These are phyloP conservation scores for Boletus sp. DNA, from an alignment of 768 basidiomycete genomes.

Conservation along the genomic window DNA sequence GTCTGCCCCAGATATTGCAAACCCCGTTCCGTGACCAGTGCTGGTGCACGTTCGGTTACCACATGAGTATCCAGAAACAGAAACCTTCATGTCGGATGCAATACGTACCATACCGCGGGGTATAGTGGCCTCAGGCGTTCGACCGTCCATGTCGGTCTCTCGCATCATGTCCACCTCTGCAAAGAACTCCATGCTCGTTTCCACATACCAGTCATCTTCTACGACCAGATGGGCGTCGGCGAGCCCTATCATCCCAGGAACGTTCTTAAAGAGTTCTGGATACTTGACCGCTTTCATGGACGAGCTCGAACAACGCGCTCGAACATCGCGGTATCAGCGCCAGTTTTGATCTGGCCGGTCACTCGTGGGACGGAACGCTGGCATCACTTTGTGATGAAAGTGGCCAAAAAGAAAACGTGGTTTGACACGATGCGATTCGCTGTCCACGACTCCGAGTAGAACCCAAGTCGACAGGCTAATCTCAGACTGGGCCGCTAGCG, in stretches of 20 bases:
- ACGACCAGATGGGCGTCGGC: slow-evolving; percentile 49
- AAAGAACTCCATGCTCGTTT: slow-evolving; percentile 30
- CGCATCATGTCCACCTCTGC: slow-evolving; percentile 37
- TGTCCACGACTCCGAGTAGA: neutral
- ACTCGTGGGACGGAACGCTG: neutral
- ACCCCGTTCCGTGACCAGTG: too few relatives aligned
- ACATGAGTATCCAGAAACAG: neutral
- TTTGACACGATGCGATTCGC: too few relatives aligned
- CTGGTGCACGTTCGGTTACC: neutral
- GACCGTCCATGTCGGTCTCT: too few relatives aligned
- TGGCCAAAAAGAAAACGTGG: too few relatives aligned
- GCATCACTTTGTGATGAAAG: too few relatives aligned
- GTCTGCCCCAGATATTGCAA: too few relatives aligned
- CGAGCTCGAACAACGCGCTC: slow-evolving; percentile 50
- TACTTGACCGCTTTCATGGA: slow-evolving; percentile 49
- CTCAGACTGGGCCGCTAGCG: neutral
- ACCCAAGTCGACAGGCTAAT: neutral
- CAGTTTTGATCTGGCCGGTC: neutral
- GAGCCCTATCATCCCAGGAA: slow-evolving; percentile 39
- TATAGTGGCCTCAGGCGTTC: too few relatives aligned
- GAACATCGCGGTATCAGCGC: slow-evolving; percentile 9
- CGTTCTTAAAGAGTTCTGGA: slow-evolving; percentile 35
- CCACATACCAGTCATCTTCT: slow-evolving; percentile 42
- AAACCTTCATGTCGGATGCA: slow-evolving; percentile 10
- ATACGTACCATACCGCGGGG: slow-evolving; percentile 37